phyloP scores from a whole-genome alignment of 2,329 filamentous ascomycete species.

The Cytospora mali region DNA sequence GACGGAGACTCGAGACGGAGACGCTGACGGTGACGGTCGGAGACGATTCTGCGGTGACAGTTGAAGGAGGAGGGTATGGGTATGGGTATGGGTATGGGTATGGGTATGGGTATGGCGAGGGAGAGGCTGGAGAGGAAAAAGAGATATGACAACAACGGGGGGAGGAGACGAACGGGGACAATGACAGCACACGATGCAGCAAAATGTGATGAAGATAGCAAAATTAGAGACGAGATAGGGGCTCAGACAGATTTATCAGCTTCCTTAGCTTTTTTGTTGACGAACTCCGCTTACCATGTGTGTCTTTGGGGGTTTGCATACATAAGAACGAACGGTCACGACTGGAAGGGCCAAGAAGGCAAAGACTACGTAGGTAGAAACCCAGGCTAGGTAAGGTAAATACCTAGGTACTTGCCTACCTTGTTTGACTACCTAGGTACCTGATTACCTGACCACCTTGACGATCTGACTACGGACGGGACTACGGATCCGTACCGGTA shows the following conservation, averaged over 20 bases:
- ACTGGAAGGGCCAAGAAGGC: background rate
- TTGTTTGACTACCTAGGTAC: no score
- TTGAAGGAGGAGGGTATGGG: background rate
- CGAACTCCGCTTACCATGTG: background rate
- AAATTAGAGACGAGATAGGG: slow-evolving; percentile 10
- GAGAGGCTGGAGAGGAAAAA: slow-evolving; percentile 4
- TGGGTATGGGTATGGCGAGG: background rate
- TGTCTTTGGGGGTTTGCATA: background rate
- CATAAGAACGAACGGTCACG: background rate
- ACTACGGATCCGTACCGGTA: no score
- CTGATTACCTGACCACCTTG: no score
- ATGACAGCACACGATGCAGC: slow-evolving; percentile 4
- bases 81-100: background rate
- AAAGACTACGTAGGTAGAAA: background rate
- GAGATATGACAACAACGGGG: background rate
- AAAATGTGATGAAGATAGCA: slow-evolving; percentile 7
- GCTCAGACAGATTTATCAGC: slow-evolving; percentile 22
- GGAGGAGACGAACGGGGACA: background rate
- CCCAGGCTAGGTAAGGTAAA: background rate
- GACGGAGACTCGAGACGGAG: background rate
- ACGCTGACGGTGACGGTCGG: background rate
- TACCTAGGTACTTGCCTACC: no score
- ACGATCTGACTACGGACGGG: no score
- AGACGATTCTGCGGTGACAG: background rate
- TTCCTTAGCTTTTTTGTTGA: slow-evolving; percentile 3